Evolutionary conservation across 768 basidiomycete species (phyloP), one percentile per base, ranked within the genome.

Genomic region (Mycena venus): DNA sequence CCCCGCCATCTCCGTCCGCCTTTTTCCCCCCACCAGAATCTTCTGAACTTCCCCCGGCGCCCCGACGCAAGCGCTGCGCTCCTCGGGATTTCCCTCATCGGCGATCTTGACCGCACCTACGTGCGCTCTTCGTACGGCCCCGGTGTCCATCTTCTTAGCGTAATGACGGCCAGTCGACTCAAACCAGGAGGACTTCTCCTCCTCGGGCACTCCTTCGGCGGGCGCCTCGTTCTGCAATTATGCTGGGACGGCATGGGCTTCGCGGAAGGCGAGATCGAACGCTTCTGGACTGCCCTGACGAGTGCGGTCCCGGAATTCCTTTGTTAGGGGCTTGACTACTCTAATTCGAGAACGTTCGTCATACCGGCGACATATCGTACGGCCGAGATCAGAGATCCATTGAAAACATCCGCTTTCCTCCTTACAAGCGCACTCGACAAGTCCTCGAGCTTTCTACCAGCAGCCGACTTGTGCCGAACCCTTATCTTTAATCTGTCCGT

Each of bases 91-190:
- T 94, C 93, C 15, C 86, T 93, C 76, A 88, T 93, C 40, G 93
- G 93, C 8, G 93, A 93, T 79, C 84, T 93, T 40, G 92, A 94
- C 76, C 89, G 86, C 8, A 90, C 90, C 19, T 94, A 93, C 82
- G 85, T 86, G 71, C 90, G 91, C 70, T 79, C 83, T 36, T 68
- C 80, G 1, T 93, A 87, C 82, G 72, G 72, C 0, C 85, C 86
- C 17, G 67, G 70, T 19, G 74, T 92, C 73, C 77, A 84, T 65
- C 84, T 93, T n/a, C 87, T 89, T 75, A 88, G 88, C 14, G 85
- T 94, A 36, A 92, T 90, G 25, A 93, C 92, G 3, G 92, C 92
- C 25, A 91, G 89, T 17, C 84, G 92, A 23, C 92, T 93, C 78
- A 89, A 92, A 9, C 80, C 88, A 1, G 89, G 91, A 4, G 92